Conservation (phyloP, 106 monocot species). For the Agapanthus africanus region DNA sequence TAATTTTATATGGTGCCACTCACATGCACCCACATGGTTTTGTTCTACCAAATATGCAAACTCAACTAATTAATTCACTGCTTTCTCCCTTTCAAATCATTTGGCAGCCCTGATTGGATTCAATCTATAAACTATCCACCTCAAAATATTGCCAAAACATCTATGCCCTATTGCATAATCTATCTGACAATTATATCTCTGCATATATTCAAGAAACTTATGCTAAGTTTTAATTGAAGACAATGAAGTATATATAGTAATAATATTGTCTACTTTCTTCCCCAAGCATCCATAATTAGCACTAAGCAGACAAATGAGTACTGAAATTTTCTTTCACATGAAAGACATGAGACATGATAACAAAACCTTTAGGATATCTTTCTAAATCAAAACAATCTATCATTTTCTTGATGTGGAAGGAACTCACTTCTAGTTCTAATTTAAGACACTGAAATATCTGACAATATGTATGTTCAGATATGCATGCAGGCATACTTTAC, state of each 20-base stretch:
- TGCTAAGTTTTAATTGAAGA: background rate
- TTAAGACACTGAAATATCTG: too few relatives aligned
- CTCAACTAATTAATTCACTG: constrained; percentile 2
- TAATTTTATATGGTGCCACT: background rate
- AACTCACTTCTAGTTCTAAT: background rate
- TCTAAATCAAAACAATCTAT: too few relatives aligned
- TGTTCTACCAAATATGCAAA: constrained; percentile 13
- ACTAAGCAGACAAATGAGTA: background rate
- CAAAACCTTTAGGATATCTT: background rate
- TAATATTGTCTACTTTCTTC: background rate
- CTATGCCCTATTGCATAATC: background rate
- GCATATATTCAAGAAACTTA: background rate
- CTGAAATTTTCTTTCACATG: background rate
- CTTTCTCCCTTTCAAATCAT: constrained; percentile 5
- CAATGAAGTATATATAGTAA: too few relatives aligned
- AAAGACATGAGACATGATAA: background rate
- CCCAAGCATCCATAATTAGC: background rate
- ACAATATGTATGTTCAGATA: background rate
- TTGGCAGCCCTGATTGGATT: background rate
- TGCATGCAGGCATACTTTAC: background rate
- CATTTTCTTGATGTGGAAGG: too few relatives aligned
- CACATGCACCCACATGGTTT: constrained; percentile 13
- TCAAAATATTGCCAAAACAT: background rate
- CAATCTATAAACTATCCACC: background rate
- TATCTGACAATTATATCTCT: background rate